These are phyloP conservation scores for Mycena rosella DNA, from an alignment of 768 basidiomycete genomes.

Conservation along the genomic window DNA sequence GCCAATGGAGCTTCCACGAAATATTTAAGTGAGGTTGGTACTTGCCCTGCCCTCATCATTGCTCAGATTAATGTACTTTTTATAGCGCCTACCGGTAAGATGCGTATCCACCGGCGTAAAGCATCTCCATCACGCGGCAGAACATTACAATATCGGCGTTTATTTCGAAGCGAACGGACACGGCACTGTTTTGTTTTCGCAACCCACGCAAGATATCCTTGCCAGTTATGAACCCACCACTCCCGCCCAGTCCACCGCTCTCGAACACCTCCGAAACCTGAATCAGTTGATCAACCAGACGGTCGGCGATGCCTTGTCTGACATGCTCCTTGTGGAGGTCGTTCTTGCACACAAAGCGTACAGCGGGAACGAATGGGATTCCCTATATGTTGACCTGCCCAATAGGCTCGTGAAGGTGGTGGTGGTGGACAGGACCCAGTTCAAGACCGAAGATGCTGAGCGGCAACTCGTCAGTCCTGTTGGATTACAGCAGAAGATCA, in stretches of 20 bases:
- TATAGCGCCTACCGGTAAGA: constrained; percentile 90
- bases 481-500: constrained; percentile 85
- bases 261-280: constrained; percentile 82
- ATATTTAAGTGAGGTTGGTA: constrained; percentile 83
- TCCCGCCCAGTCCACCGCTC: constrained; percentile 84
- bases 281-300: constrained; percentile 95
- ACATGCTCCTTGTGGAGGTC: constrained; percentile 94
- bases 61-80: constrained; percentile 19
- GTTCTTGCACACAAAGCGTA: constrained; percentile 93
- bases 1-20: constrained; percentile 98
- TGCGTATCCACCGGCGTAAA: constrained; percentile 98
- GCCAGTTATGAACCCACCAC: constrained; percentile 77
- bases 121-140: constrained; percentile 97
- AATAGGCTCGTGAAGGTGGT: constrained; percentile 95
- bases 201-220: constrained; percentile 73
- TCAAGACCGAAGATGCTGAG: constrained; percentile 95
- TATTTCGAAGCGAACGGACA: constrained; percentile 99
- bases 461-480: constrained; percentile 84
- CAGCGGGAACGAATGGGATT: constrained; percentile 90
- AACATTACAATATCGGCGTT: constrained; percentile 94
- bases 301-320: constrained; percentile 96
- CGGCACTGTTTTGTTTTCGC: constrained; percentile 96
- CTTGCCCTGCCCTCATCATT: constrained; percentile 6
- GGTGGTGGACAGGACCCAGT: constrained; percentile 83
- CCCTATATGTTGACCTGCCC: constrained; percentile 91